Percentiles rank a stretch among this genome's conserved stretches.
Conservation (phyloP, 208 protist genomes). For the Vickermania spadyakhi region DNA sequence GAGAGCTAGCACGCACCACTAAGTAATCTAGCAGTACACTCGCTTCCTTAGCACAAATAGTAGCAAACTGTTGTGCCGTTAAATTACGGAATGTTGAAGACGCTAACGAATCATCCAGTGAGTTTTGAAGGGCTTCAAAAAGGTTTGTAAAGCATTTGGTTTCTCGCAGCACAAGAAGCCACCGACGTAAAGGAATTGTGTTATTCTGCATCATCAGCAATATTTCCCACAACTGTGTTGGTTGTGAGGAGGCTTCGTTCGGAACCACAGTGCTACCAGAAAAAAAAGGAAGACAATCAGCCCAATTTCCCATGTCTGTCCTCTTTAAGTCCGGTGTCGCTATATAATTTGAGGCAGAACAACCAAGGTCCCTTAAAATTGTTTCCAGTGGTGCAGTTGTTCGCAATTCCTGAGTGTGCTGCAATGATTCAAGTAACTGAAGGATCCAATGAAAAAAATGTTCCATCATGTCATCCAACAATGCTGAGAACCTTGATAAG, state of each 20-base stretch:
- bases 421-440: constrained; percentile 22
- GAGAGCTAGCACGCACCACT: constrained; percentile 49
- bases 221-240: too few relatives aligned
- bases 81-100: background rate
- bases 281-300: background rate
- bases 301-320: background rate
- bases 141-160: constrained; percentile 17
- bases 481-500: constrained; percentile 20
- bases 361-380: too few relatives aligned
- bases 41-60: constrained; percentile 9
- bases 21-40: constrained; percentile 48
- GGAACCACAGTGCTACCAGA: too few relatives aligned
- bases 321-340: background rate
- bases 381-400: background rate
- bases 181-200: constrained; percentile 17
- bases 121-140: background rate
- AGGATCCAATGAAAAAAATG: constrained; percentile 35
- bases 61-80: constrained; percentile 8
- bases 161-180: constrained; percentile 17
- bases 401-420: background rate
- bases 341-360: too few relatives aligned
- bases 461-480: constrained; percentile 22
- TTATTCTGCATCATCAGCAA: constrained; percentile 26
- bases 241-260: too few relatives aligned
- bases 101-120: background rate